Conservation (phyloP, 352 stramenopile genomes). For the Globisporangium megalacanthum region DNA sequence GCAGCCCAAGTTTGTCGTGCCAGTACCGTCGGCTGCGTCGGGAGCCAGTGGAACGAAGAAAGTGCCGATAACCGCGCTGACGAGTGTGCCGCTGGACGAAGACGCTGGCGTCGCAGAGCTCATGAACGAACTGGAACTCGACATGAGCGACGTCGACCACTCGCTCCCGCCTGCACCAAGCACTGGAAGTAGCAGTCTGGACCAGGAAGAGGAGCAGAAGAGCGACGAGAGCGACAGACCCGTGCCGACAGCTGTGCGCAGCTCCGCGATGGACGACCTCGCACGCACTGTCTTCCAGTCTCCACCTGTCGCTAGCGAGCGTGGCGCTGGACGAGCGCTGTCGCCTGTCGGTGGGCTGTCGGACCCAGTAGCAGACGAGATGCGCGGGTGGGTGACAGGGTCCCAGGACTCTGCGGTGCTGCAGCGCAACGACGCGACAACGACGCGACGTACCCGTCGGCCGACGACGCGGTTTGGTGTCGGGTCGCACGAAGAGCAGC, state of each 20-base stretch:
- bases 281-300: conserved; percentile 2
- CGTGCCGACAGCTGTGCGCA: too few species aligned
- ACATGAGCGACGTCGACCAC: conserved; percentile 22
- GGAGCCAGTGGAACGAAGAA: neutral
- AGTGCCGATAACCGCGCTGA: neutral
- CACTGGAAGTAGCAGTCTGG: conserved; percentile 4
- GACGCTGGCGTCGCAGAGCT: conserved; percentile 41
- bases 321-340: neutral
- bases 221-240: conserved; percentile 32
- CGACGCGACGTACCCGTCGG: conserved; percentile 31
- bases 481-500: conserved; percentile 36
- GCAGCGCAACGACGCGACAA: conserved; percentile 42
- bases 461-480: conserved; percentile 30
- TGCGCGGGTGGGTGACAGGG: conserved; percentile 52
- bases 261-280: conserved; percentile 6
- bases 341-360: neutral
- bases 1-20: conserved; percentile 9
- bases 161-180: conserved; percentile 4
- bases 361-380: conserved; percentile 33
- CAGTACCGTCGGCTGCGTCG: neutral
- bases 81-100: conserved; percentile 17
- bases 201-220: conserved; percentile 31
- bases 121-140: conserved; percentile 45
- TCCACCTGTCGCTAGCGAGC: neutral
- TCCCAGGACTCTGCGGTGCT: conserved; percentile 52